Evolutionary conservation across 345 rosid genomes (phyloP).

Genomic region (Stellera chamaejasme): DNA sequence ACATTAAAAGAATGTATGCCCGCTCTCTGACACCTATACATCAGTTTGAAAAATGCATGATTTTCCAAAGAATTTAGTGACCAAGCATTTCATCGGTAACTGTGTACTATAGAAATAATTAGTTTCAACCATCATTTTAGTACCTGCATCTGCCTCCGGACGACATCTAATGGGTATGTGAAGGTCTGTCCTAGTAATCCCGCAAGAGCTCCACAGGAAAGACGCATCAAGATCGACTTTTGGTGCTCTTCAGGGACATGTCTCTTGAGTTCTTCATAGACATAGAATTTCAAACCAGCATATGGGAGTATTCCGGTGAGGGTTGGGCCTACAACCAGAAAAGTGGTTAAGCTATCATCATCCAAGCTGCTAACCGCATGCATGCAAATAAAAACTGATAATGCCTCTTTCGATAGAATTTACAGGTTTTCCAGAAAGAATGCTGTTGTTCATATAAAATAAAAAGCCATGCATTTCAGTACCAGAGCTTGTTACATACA

Average conservation of each 20-base stretch:
- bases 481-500: too few relatives aligned
- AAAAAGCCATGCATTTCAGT: too few relatives aligned
- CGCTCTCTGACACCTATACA: too few relatives aligned
- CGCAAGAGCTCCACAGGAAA: conserved; percentile 95
- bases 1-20: too few relatives aligned
- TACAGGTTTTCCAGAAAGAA: too few relatives aligned
- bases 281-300: conserved; percentile 89
- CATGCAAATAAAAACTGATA: not conserved
- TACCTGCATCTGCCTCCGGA: conserved; percentile 99
- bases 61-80: too few relatives aligned
- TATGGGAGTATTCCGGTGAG: conserved; percentile 88
- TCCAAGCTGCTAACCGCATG: conserved; percentile 9
- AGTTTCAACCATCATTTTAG: too few relatives aligned
- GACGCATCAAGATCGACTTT: conserved; percentile 73
- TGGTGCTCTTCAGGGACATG: conserved; percentile 92
- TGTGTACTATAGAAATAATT: too few relatives aligned
- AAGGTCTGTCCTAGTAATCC: conserved; percentile 92
- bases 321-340: conserved; percentile 70
- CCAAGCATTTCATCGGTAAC: too few relatives aligned
- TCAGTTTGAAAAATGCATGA: too few relatives aligned
- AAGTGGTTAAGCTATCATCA: conserved; percentile 11
- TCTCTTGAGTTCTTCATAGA: conserved; percentile 85
- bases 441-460: too few relatives aligned
- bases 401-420: too few relatives aligned
- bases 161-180: conserved; percentile 95